Conservation (phyloP, 768 basidiomycete species). For the Floccularia luteovirens region DNA sequence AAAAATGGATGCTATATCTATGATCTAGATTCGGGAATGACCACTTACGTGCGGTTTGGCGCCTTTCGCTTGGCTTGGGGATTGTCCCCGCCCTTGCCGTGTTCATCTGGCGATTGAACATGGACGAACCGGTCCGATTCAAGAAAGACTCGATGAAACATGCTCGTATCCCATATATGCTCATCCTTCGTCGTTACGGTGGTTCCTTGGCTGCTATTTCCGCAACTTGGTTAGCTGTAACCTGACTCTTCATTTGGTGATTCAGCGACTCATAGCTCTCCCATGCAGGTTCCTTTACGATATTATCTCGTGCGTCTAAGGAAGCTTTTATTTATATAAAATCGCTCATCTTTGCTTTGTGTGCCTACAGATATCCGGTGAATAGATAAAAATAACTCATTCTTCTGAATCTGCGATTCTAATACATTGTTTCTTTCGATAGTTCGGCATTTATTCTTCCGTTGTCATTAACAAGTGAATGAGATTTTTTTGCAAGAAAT, state of each 20-base stretch:
- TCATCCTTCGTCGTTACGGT: conserved; percentile 81
- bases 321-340: neutral
- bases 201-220: conserved; percentile 65
- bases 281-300: conserved; percentile 64
- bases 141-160: conserved; percentile 76
- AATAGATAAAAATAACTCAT: conserved; percentile 14
- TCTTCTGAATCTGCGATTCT: neutral
- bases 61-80: conserved; percentile 79
- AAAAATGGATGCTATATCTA: neutral
- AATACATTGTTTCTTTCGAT: conserved; percentile 3
- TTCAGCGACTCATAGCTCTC: neutral
- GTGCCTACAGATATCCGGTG: conserved; percentile 49
- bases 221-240: conserved; percentile 53
- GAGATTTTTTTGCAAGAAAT: neutral
- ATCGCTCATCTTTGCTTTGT: neutral
- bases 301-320: conserved; percentile 64
- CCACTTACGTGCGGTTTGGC: conserved; percentile 85
- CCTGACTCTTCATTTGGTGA: too few relatives aligned
- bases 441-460: conserved; percentile 81
- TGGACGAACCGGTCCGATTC: conserved; percentile 74
- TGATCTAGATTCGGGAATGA: conserved; percentile 59
- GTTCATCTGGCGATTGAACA: conserved; percentile 81
- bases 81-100: conserved; percentile 73
- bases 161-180: conserved; percentile 63
- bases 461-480: conserved; percentile 60